phyloP scores from a whole-genome alignment of 2,329 filamentous ascomycete genomes.

The Clonostachys chloroleuca region DNA sequence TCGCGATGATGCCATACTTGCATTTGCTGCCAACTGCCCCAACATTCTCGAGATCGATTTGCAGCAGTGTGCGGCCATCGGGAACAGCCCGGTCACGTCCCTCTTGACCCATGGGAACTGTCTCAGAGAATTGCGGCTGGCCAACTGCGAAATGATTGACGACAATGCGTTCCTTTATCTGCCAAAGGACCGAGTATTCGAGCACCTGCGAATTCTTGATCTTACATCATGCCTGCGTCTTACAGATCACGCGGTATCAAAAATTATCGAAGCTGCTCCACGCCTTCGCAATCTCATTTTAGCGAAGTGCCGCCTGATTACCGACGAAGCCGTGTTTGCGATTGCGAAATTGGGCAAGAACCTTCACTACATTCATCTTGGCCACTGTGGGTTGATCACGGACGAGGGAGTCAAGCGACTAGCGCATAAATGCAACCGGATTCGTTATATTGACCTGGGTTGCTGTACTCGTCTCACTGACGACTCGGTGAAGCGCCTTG shows the following conservation, averaged over 20 bases:
- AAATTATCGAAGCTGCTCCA: slow-evolving; percentile 81
- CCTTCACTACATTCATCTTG: slow-evolving; percentile 91
- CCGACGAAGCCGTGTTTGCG: slow-evolving; percentile 79
- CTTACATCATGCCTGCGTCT: slow-evolving; percentile 83
- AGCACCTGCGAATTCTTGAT: slow-evolving; percentile 88
- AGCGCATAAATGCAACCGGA: slow-evolving; percentile 83
- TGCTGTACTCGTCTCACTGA: slow-evolving; percentile 90
- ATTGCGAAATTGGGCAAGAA: slow-evolving; percentile 93
- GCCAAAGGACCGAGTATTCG: slow-evolving; percentile 65
- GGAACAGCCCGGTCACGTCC: slow-evolving; percentile 77
- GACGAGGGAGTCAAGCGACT: slow-evolving; percentile 82
- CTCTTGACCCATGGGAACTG: slow-evolving; percentile 75
- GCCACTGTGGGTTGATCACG: slow-evolving; percentile 88
- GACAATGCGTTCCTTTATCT: slow-evolving; percentile 85
- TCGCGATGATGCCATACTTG: slow-evolving; percentile 74
- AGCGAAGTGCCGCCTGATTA: slow-evolving; percentile 90
- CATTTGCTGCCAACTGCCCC: slow-evolving; percentile 83
- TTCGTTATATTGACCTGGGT: slow-evolving; percentile 96
- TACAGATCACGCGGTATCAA: slow-evolving; percentile 82
- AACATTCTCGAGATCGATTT: slow-evolving; percentile 97
- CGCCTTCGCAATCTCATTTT: slow-evolving; percentile 88
- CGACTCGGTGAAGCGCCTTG: slow-evolving; percentile 76
- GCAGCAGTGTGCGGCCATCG: slow-evolving; percentile 76
- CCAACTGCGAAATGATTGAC: slow-evolving; percentile 78
- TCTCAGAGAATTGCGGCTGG: slow-evolving; percentile 85